Evolutionary conservation across 2,329 filamentous ascomycete genomes (phyloP), one percentile per base, ranked within the genome.

Genomic region (Colletotrichum sojae): DNA sequence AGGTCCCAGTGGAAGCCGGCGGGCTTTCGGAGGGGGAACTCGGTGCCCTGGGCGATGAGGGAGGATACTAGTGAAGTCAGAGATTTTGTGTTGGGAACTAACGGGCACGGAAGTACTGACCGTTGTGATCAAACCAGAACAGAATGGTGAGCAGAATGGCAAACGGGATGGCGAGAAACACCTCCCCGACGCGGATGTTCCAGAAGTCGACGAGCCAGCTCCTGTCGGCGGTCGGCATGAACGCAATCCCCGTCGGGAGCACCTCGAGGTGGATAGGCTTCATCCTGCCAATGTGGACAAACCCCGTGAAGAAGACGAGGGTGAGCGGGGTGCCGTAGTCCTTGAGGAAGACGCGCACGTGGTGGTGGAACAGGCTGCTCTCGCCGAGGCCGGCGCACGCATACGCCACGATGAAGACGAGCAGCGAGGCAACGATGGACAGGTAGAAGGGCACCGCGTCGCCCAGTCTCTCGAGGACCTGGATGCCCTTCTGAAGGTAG

Each of bases 51-150:
- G 12, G 92, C 92, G 62, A 95, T 95, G 36, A 95, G 87, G 6
- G 92, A 94, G 0, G 92, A 95, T 2, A 95, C 92, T 93, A 70
- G 25, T 5, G 3, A 15, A n/a, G 5, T 63, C 20, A 57, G 52
- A 10, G 9, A 12, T 8, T 2, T 5, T 3, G 18, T 27, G 15
- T 13, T 20, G 27, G 2, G 3, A 12, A 22, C 15, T 8, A 6
- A 15, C 12, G 22, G 36, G 12, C 10, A 51, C 8, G 40, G 55
- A 45, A 53, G 9, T 6, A 72, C 83, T 70, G 82, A 93, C 91
- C 91, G 73, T 96, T 97, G 76, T 97, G 94, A 76, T 97, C 94
- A 77, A 96, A 97, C 83, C 92, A 97, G 77, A 97, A 97, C 5
- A 97, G 82, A 22, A 97, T 90, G 0, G 94, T 97, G 16, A 97